Evolutionary conservation across 2,329 filamentous ascomycete genomes (phyloP).

Genomic region (Pseudogymnoascus sp.): DNA sequence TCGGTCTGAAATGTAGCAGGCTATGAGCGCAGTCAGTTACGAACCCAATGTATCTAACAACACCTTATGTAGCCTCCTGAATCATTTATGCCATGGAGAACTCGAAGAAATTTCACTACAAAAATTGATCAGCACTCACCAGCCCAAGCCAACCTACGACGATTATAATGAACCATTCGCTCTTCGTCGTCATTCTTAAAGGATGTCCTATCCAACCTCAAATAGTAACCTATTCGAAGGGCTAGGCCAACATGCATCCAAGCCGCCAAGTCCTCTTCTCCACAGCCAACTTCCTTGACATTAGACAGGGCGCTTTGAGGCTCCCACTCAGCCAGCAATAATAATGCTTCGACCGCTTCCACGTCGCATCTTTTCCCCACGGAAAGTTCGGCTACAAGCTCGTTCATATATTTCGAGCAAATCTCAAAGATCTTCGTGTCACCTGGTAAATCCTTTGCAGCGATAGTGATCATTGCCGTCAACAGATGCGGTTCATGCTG

Average conservation of each 20-base stretch:
- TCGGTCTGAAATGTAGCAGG: conserved; percentile 52
- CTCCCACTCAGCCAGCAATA: conserved; percentile 64
- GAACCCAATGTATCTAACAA: not conserved
- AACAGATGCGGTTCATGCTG: conserved; percentile 56
- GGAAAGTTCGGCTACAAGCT: conserved; percentile 55
- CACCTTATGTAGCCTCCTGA: not conserved
- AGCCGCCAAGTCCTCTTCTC: conserved; percentile 64
- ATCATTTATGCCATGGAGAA: not conserved
- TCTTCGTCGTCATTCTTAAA: conserved; percentile 51
- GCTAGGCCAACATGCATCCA: conserved; percentile 72
- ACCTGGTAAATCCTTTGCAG: conserved; percentile 60
- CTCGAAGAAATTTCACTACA: not conserved
- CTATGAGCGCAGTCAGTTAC: conserved; percentile 20
- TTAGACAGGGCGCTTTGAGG: conserved; percentile 22
- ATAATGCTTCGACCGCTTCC: conserved; percentile 60
- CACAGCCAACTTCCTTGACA: conserved; percentile 52
- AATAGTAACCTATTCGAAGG: conserved; percentile 59
- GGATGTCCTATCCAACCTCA: conserved; percentile 59
- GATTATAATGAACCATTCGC: conserved; percentile 50
- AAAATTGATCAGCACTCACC: conserved; percentile 30
- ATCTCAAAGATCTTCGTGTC: conserved; percentile 55
- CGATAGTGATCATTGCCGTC: conserved; percentile 61
- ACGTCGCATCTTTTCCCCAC: conserved; percentile 59
- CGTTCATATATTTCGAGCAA: conserved; percentile 62
- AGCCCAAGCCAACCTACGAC: conserved; percentile 61